Percentiles rank a stretch among this genome's conserved stretches.
phyloP scores from a whole-genome alignment of 2,329 filamentous ascomycete species.

The Talaromyces sp. region DNA sequence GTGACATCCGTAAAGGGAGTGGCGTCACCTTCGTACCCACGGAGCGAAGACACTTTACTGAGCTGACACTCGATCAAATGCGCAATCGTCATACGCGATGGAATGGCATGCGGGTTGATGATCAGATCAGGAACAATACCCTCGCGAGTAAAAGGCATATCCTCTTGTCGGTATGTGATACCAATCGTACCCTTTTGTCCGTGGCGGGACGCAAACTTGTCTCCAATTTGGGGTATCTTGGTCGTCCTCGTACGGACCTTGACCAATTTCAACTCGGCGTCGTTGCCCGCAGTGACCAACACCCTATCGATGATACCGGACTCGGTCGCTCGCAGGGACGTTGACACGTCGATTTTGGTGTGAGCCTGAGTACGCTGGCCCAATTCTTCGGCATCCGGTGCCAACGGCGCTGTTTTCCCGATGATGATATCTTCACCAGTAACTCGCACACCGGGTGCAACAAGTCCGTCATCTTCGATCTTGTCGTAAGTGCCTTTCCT shows the following conservation, averaged over 20 bases:
- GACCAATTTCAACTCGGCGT: slow-evolving; percentile 82
- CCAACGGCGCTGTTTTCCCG: slow-evolving; percentile 93
- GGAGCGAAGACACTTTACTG: slow-evolving; percentile 89
- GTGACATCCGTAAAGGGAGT: slow-evolving; percentile 98
- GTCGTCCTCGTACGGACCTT: slow-evolving; percentile 97
- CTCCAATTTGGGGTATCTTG: slow-evolving; percentile 96
- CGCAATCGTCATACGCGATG: slow-evolving; percentile 99
- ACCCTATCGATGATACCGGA: slow-evolving; percentile 95
- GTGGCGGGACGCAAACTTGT: slow-evolving; percentile 99
- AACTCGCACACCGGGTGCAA: slow-evolving; percentile 88
- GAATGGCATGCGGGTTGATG: slow-evolving; percentile 99
- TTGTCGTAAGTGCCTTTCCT: slow-evolving; percentile 98
- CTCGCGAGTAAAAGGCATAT: slow-evolving; percentile 95
- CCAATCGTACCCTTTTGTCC: slow-evolving; percentile 99
- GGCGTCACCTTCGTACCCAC: slow-evolving; percentile 93
- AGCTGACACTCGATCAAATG: slow-evolving; percentile 99
- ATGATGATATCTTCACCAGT: slow-evolving; percentile 99
- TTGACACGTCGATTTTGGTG: slow-evolving; percentile 92
- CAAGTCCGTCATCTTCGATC: slow-evolving; percentile 91
- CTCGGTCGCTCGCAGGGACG: slow-evolving; percentile 88
- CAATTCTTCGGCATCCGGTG: slow-evolving; percentile 86
- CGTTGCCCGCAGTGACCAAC: slow-evolving; percentile 87
- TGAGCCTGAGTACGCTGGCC: slow-evolving; percentile 87
- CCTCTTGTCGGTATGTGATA: slow-evolving; percentile 95
- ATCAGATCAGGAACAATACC: slow-evolving; percentile 93